Evolutionary conservation across 2,329 filamentous ascomycete genomes (phyloP).

Genomic region (Beauveria pseudobassiana): DNA sequence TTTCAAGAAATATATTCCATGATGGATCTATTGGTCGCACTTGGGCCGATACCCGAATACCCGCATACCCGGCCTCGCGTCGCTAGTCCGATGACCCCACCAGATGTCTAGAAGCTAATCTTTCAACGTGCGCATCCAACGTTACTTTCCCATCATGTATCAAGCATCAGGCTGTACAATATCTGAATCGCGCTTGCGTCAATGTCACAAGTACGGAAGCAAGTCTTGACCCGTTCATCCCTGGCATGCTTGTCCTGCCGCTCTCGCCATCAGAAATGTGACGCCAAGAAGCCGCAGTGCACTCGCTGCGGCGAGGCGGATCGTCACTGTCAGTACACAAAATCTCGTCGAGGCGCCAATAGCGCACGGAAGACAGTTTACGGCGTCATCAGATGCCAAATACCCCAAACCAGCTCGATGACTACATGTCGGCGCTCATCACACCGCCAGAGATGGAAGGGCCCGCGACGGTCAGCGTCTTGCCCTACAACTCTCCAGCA

Average conservation of each 20-base stretch:
- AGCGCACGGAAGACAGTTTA: background rate
- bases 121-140: background rate
- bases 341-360: slow-evolving; percentile 38
- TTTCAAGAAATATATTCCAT: background rate
- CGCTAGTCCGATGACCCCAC: slow-evolving; percentile 6
- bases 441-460: background rate
- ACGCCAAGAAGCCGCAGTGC: slow-evolving; percentile 40
- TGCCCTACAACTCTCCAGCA: slow-evolving; percentile 2
- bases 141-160: background rate
- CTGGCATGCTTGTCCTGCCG: slow-evolving; percentile 45
- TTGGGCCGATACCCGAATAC: slow-evolving; percentile 11
- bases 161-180: background rate
- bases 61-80: slow-evolving; percentile 10
- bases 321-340: slow-evolving; percentile 41
- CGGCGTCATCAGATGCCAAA: background rate
- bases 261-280: slow-evolving; percentile 44
- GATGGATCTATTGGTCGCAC: background rate
- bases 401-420: background rate
- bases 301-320: slow-evolving; percentile 34
- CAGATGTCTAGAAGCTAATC: background rate
- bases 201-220: slow-evolving; percentile 8
- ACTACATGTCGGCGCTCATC: background rate
- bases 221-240: slow-evolving; percentile 20
- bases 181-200: background rate
- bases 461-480: background rate